Conservation (phyloP, 2,329 filamentous ascomycete genomes). For the Claviceps cyperi region DNA sequence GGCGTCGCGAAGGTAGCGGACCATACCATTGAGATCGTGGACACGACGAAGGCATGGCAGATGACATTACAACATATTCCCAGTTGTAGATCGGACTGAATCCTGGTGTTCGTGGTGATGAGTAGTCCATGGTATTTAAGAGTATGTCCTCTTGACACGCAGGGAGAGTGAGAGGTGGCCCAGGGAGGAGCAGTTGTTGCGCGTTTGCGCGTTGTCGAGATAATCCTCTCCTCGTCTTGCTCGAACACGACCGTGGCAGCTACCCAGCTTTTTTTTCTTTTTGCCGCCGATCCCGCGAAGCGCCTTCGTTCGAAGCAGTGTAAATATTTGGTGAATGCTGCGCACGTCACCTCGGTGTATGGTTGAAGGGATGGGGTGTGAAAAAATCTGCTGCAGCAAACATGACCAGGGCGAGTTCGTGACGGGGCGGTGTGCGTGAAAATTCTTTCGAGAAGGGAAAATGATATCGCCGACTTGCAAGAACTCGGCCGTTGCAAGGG, state of each 20-base stretch:
- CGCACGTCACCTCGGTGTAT: conserved; percentile 47
- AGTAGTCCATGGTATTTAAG: conserved; percentile 23
- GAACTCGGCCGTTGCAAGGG: conserved; percentile 14
- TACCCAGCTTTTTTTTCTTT: neutral
- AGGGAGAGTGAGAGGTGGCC: neutral
- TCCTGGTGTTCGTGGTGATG: conserved; percentile 26
- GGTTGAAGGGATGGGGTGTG: conserved; percentile 43
- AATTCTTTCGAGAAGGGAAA: conserved; percentile 16
- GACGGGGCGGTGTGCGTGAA: conserved; percentile 9
- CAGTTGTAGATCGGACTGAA: conserved; percentile 36
- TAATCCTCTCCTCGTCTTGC: neutral
- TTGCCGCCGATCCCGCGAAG: neutral
- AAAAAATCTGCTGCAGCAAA: conserved; percentile 39
- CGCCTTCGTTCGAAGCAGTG: conserved; percentile 5
- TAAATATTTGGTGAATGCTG: conserved; percentile 29
- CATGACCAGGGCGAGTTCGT: conserved; percentile 29
- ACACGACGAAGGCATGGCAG: conserved; percentile 42
- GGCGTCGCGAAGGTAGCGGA: conserved; percentile 33
- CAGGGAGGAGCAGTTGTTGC: neutral
- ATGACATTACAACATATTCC: conserved; percentile 37
- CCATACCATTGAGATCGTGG: conserved; percentile 38
- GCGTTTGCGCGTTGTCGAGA: neutral
- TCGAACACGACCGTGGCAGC: neutral
- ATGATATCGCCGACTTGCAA: conserved; percentile 17
- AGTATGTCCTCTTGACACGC: conserved; percentile 19